These are phyloP conservation scores for Lecanoromycetidae sp. DNA, from an alignment of 2,329 filamentous ascomycete genomes.

Conservation along the genomic window DNA sequence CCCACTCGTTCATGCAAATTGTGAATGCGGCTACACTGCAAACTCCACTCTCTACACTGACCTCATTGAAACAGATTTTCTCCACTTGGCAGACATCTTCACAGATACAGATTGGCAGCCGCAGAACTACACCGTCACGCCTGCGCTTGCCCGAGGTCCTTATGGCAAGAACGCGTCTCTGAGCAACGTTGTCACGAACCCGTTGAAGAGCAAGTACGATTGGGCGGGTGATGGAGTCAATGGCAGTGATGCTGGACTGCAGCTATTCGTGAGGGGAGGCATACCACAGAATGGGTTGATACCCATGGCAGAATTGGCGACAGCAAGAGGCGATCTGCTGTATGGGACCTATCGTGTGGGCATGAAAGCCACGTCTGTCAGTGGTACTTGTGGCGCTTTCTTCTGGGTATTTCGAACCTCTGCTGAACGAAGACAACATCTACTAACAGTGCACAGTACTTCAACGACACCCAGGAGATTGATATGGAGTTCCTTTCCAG, in stretches of 20 bases:
- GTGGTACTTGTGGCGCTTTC: slow-evolving; percentile 65
- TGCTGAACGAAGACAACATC: neutral
- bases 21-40: slow-evolving; percentile 61
- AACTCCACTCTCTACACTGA: slow-evolving; percentile 53
- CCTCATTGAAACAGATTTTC: slow-evolving; percentile 59
- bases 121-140: slow-evolving; percentile 55
- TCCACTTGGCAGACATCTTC: slow-evolving; percentile 40
- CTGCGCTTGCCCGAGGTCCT: slow-evolving; percentile 45
- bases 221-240: slow-evolving; percentile 36
- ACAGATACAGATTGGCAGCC: slow-evolving; percentile 46
- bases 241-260: slow-evolving; percentile 41
- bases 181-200: slow-evolving; percentile 46
- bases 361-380: slow-evolving; percentile 49
- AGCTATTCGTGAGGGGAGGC: slow-evolving; percentile 42
- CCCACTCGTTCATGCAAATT: slow-evolving; percentile 34
- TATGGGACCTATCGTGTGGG: slow-evolving; percentile 58
- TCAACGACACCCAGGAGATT: slow-evolving; percentile 68
- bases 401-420: slow-evolving; percentile 53
- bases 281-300: slow-evolving; percentile 41
- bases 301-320: slow-evolving; percentile 52
- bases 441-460: no score
- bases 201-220: slow-evolving; percentile 30
- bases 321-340: slow-evolving; percentile 48
- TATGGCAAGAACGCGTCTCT: slow-evolving; percentile 53
- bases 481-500: slow-evolving; percentile 67